A percentile compares a stretch with the other conserved stretches of the same genome.
Evolutionary conservation across 2,329 filamentous ascomycete genomes (phyloP).

Genomic region (Cladophialophora psammophila): DNA sequence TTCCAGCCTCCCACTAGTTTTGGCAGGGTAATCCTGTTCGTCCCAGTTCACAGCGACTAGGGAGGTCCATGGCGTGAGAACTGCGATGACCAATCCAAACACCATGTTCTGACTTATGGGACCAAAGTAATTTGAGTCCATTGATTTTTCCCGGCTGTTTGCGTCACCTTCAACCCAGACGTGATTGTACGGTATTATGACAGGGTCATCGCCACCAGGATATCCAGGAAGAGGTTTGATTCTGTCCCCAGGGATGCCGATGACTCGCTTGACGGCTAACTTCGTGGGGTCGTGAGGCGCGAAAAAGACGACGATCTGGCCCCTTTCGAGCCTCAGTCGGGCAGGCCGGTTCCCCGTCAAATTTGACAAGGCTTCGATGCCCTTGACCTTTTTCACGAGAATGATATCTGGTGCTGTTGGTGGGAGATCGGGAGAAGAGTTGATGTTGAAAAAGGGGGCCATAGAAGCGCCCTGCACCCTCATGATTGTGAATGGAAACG

Average conservation of each 20-base stretch:
- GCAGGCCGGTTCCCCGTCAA: constrained; percentile 51
- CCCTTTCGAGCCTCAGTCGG: constrained; percentile 66
- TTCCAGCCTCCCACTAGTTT: constrained; percentile 39
- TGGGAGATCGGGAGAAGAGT: constrained; percentile 58
- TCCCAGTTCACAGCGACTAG: constrained; percentile 58
- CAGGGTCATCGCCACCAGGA: constrained; percentile 53
- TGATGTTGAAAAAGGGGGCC: constrained; percentile 77
- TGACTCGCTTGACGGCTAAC: constrained; percentile 79
- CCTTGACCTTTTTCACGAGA: constrained; percentile 39
- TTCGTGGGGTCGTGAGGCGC: constrained; percentile 42
- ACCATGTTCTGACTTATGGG: constrained; percentile 79
- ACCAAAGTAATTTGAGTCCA: constrained; percentile 91
- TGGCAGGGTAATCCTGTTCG: constrained; percentile 48
- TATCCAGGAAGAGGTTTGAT: constrained; percentile 72
- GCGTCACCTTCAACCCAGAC: constrained; percentile 96
- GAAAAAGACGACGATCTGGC: constrained; percentile 75
- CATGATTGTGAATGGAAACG: constrained; percentile 50
- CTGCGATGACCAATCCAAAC: constrained; percentile 74
- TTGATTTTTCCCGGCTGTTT: constrained; percentile 67
- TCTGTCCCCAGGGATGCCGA: constrained; percentile 80
- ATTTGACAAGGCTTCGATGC: not conserved
- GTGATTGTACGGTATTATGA: constrained; percentile 80
- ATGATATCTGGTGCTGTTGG: constrained; percentile 50
- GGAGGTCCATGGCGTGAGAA: constrained; percentile 68
- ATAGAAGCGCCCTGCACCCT: constrained; percentile 66